Evolutionary conservation across 176 grass and related monocot genomes (phyloP).

Genomic region (Urochloa ruziziensis): DNA sequence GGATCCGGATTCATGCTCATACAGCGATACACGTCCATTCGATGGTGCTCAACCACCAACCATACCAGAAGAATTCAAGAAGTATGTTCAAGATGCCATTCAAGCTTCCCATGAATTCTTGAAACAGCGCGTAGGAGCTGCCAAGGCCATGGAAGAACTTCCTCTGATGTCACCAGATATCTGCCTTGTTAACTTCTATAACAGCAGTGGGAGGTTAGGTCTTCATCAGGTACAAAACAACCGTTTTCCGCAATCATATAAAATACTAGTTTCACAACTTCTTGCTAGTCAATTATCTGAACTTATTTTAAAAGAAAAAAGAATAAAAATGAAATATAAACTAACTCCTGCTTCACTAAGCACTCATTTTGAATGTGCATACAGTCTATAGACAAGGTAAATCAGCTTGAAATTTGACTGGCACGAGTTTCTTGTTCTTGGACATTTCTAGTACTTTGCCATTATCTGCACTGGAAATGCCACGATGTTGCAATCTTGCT

Average conservation of each 20-base stretch:
- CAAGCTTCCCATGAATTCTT: conserved; percentile 39
- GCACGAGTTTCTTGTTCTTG: not conserved
- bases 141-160: conserved; percentile 20
- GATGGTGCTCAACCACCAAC: conserved; percentile 49
- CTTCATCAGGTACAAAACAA: conserved; percentile 56
- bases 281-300: not conserved
- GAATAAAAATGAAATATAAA: not conserved
- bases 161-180: conserved; percentile 54
- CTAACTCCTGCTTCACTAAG: not conserved
- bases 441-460: not conserved
- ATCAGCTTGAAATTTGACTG: not conserved
- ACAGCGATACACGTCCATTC: conserved; percentile 19
- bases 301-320: not conserved
- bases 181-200: conserved; percentile 66
- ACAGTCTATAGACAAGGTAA: not conserved
- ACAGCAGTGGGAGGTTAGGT: conserved; percentile 35
- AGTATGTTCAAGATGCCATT: conserved; percentile 37
- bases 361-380: not conserved
- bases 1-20: conserved; percentile 49
- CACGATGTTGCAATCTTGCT: not conserved
- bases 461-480: not conserved
- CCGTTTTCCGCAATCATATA: not conserved
- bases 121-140: not conserved
- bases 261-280: not conserved
- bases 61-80: conserved; percentile 41